Percentiles rank a stretch among this genome's conserved stretches.
These are phyloP conservation scores for Claviceps capensis DNA, from an alignment of 2,329 filamentous ascomycete genomes.

Conservation along the genomic window DNA sequence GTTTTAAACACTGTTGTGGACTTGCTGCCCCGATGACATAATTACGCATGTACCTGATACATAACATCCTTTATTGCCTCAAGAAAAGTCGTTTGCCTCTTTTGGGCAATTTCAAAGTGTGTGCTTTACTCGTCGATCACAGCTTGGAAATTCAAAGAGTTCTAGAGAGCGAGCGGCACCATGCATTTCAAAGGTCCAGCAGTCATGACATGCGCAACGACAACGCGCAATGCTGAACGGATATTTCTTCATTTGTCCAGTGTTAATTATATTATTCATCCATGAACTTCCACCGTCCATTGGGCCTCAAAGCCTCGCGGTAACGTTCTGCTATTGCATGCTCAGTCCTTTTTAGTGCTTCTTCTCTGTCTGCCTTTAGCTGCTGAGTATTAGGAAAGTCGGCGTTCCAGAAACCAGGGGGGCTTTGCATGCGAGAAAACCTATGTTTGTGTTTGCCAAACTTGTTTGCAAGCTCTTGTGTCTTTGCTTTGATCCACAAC, in stretches of 20 bases:
- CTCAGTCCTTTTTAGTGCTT: slow-evolving; percentile 49
- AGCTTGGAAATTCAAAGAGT: background rate
- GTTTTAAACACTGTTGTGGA: background rate
- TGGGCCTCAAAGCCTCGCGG: slow-evolving; percentile 65
- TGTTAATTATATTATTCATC: slow-evolving; percentile 51
- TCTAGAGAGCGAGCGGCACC: background rate
- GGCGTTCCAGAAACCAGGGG: slow-evolving; percentile 80
- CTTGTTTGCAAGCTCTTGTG: slow-evolving; percentile 56
- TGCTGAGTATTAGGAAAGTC: slow-evolving; percentile 89
- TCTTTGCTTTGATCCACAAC: slow-evolving; percentile 62
- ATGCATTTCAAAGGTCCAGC: background rate
- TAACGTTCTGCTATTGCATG: slow-evolving; percentile 58
- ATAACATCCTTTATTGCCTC: background rate
- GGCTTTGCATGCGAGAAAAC: slow-evolving; percentile 56
- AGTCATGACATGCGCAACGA: background rate
- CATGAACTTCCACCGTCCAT: slow-evolving; percentile 66
- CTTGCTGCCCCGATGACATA: background rate
- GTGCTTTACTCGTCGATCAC: background rate
- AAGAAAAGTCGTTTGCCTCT: no score
- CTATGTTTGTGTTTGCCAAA: slow-evolving; percentile 66
- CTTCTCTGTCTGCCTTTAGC: slow-evolving; percentile 47
- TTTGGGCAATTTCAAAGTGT: no score
- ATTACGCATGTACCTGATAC: background rate
- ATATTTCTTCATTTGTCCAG: background rate
- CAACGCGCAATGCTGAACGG: background rate